A percentile compares a stretch with the other conserved stretches of the same genome.
Conservation (phyloP, 1,284 basidiomycete species). For the Cryptococcus amylolentus region DNA sequence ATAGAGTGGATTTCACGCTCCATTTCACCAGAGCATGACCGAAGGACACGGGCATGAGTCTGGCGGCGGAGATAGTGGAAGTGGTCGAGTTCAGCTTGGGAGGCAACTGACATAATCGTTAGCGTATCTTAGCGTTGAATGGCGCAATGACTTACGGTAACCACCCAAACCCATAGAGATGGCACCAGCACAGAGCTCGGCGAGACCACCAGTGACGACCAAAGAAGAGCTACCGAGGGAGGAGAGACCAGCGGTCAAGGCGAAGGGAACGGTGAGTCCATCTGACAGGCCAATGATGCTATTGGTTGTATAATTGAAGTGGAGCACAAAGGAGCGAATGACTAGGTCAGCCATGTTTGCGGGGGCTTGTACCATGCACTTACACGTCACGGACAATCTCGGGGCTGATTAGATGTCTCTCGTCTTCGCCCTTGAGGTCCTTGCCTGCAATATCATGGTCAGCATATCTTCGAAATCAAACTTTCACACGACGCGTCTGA, state of each 20-base stretch:
- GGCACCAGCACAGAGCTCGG: constrained; percentile 90
- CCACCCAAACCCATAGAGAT: constrained; percentile 96
- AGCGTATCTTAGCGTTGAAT: background rate
- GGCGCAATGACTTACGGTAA: constrained; percentile 56
- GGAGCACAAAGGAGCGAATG: background rate
- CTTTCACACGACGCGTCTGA: background rate
- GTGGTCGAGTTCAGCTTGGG: constrained; percentile 92
- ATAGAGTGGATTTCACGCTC: constrained; percentile 89
- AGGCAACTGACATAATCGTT: constrained; percentile 58
- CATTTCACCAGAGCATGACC: constrained; percentile 89
- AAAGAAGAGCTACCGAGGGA: constrained; percentile 81
- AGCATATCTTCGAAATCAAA: background rate
- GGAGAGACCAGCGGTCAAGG: constrained; percentile 75
- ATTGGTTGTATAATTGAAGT: background rate
- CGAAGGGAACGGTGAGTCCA: constrained; percentile 92
- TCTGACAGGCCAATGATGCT: constrained; percentile 93
- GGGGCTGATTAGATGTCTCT: constrained; percentile 49
- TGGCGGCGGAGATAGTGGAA: constrained; percentile 74
- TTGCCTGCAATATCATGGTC: constrained; percentile 18
- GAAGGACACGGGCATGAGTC: constrained; percentile 74
- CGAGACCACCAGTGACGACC: constrained; percentile 85
- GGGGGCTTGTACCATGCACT: constrained; percentile 18
- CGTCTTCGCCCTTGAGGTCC: constrained; percentile 51
- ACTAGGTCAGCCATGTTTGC: background rate
- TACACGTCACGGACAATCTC: constrained; percentile 51